Base-by-base conservation (phyloP, 768 basidiomycete species). In the Rhodocollybia butyracea region DNA sequence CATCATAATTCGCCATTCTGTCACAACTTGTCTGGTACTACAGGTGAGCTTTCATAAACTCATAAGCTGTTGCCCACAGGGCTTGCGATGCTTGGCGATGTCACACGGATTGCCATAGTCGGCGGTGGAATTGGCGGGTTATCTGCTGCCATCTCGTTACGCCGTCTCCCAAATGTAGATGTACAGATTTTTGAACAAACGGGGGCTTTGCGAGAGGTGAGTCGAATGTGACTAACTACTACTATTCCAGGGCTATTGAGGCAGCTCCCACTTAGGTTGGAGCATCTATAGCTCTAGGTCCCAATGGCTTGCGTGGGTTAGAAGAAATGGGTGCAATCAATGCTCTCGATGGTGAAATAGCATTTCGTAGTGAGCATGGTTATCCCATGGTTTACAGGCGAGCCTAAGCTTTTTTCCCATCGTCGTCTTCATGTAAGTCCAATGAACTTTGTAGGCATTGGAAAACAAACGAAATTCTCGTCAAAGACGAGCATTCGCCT, bases 91-190 rank as follows among this genome's bases (percentile, higher is more conserved):
- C 1, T 13, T 13, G 19, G 34, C 5, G 0, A 22, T 22, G 12
- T 24, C 7, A 50, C 34, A 24, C 31, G 48, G 27, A 50, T 50
- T 12, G 48, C 48, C 11, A 50, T 50, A 17, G 21, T 50, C 32
- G 48, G 48, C 15, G 48, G 32, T 12, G 48, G 48, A 12, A 50
- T 50, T 22, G 48, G 48, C 5, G 48, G 48, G n/a, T 17, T 50
- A 8, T 11, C 30, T 24, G 48, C 48, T 6, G 48, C 48, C n/a
- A 38, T 50, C 3, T 38, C 48, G 5, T 22, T 50, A 7, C 48
- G 48, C 13, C 48, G 48, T 26, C 31, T 50, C 32, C 21, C 32
- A 3, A 38, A 38, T 8, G 48, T 50, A 12, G 48, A 50, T 26
- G 48, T 50, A 12, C 34, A 50, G 3, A 30, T 50, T 24, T 50